Evolutionary conservation across 2,329 filamentous ascomycete genomes (phyloP).

Genomic region (Exophiala aquamarina): DNA sequence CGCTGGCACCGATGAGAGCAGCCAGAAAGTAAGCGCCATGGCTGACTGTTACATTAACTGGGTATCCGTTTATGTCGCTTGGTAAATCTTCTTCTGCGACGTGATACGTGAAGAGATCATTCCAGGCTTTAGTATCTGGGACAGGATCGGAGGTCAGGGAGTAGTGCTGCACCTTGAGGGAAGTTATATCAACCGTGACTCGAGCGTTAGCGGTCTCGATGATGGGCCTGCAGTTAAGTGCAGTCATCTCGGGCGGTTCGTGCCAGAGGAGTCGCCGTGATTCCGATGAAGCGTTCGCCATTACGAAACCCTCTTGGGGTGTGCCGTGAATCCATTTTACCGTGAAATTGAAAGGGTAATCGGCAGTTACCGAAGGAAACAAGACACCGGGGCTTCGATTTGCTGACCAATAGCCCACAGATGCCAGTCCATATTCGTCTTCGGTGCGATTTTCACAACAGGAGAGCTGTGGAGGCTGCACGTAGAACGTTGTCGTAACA

Average conservation of each 20-base stretch:
- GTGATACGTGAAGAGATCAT: constrained; percentile 3
- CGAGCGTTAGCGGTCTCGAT: constrained; percentile 8
- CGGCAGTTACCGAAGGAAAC: not conserved
- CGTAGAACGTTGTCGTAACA: constrained; percentile 3
- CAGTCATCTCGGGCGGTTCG: constrained; percentile 2
- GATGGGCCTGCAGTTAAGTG: constrained; percentile 5
- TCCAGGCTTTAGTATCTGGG: constrained; percentile 1
- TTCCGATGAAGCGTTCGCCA: not conserved
- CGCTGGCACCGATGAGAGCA: not conserved
- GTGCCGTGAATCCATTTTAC: not conserved
- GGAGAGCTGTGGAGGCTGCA: not conserved
- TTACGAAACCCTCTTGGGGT: not conserved
- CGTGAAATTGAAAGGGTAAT: not conserved
- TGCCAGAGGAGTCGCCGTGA: constrained; percentile 1
- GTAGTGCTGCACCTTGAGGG: constrained; percentile 1
- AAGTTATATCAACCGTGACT: constrained; percentile 5
- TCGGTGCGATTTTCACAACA: constrained; percentile 4
- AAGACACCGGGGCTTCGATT: not conserved
- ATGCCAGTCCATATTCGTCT: not conserved
- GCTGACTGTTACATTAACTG: constrained; percentile 3
- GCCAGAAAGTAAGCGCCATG: constrained; percentile 1
- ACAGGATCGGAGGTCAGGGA: not conserved
- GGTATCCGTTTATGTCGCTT: not conserved
- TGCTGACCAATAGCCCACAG: constrained; percentile 8
- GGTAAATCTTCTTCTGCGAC: not conserved